These are phyloP conservation scores for Chalciporus chontae DNA, from an alignment of 768 basidiomycete genomes.

Conservation along the genomic window DNA sequence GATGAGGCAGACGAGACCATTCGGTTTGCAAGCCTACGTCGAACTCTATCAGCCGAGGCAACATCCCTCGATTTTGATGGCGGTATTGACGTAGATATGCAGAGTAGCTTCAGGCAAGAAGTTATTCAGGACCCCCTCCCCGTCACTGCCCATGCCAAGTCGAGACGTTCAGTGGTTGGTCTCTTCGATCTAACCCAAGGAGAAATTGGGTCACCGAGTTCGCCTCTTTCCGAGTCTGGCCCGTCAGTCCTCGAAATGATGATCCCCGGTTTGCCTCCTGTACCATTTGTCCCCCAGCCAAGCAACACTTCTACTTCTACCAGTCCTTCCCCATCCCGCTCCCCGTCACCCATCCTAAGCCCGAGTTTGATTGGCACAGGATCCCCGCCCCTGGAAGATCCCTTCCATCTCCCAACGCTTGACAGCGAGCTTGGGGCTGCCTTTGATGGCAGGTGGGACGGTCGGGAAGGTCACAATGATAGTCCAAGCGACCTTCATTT, in stretches of 20 bases:
- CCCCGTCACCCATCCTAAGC: conserved; percentile 19
- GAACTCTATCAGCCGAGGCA: conserved; percentile 19
- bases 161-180: conserved; percentile 57
- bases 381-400: conserved; percentile 7
- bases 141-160: conserved; percentile 23
- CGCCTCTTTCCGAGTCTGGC: conserved; percentile 13
- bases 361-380: conserved; percentile 3
- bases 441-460: conserved; percentile 32
- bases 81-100: conserved; percentile 22
- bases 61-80: conserved; percentile 20
- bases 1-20: conserved; percentile 31
- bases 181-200: conserved; percentile 46
- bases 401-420: conserved; percentile 36
- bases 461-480: conserved; percentile 5
- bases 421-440: conserved; percentile 58
- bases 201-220: conserved; percentile 4
- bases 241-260: conserved; percentile 28
- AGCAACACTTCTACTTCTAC: conserved; percentile 19
- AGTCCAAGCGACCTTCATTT: conserved; percentile 42
- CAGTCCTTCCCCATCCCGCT: conserved; percentile 10
- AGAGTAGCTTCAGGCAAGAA: conserved; percentile 22
- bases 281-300: conserved; percentile 32
- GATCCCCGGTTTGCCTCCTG: conserved; percentile 33
- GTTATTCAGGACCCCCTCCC: conserved; percentile 17
- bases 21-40: conserved; percentile 28